These are phyloP conservation scores for Macrolepiota fuliginosa DNA, from an alignment of 768 basidiomycete species.

Conservation along the genomic window DNA sequence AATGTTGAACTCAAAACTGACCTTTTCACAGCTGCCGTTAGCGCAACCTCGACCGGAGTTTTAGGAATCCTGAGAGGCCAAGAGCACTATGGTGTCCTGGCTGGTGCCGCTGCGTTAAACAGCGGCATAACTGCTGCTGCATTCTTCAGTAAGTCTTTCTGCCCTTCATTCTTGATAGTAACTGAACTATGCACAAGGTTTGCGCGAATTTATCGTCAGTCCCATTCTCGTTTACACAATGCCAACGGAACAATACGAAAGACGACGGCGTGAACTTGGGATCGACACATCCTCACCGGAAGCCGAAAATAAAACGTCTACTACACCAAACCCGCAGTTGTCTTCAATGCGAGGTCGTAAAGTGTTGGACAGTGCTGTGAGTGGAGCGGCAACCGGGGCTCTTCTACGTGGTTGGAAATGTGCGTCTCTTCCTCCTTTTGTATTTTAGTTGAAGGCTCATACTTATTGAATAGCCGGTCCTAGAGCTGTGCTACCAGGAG, in stretches of 20 bases:
- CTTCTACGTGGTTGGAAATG: constrained; percentile 53
- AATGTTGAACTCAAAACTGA: constrained; percentile 18
- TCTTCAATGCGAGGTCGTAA: constrained; percentile 46
- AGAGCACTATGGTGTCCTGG: constrained; percentile 44
- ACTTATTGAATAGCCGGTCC: constrained; percentile 52
- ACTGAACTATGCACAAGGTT: constrained; percentile 37
- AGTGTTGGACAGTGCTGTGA: constrained; percentile 69
- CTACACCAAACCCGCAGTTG: constrained; percentile 40
- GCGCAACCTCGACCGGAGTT: constrained; percentile 47
- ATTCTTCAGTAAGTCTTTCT: constrained; percentile 67
- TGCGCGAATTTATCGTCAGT: constrained; percentile 74
- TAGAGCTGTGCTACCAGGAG: constrained; percentile 54
- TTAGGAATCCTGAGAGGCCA: constrained; percentile 45
- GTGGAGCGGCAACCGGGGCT: constrained; percentile 69
- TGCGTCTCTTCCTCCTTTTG: constrained; percentile 30
- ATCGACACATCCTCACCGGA: constrained; percentile 15
- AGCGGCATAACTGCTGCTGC: constrained; percentile 67
- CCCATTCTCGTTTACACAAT: constrained; percentile 51
- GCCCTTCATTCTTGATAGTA: not conserved
- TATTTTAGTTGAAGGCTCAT: not conserved
- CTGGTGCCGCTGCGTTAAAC: constrained; percentile 66
- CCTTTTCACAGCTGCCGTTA: constrained; percentile 47
- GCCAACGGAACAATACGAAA: constrained; percentile 47
- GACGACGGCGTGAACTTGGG: constrained; percentile 32
- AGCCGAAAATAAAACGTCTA: constrained; percentile 17